A percentile compares a stretch with the other conserved stretches of the same genome.
These are phyloP conservation scores for Boletus tomentosulus DNA, from an alignment of 768 basidiomycete species.

Conservation along the genomic window DNA sequence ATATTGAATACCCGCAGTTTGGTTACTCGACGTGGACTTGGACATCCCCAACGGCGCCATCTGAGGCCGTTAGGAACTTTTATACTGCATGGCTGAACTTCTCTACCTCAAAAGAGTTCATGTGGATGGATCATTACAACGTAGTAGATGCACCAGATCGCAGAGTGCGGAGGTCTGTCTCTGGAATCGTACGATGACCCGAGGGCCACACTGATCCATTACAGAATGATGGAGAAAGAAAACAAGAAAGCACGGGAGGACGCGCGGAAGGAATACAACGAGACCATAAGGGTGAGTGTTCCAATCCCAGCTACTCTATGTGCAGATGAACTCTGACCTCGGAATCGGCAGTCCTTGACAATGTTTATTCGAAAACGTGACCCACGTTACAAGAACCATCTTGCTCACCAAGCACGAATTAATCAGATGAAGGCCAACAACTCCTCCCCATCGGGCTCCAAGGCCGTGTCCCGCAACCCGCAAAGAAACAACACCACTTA, in stretches of 20 bases:
- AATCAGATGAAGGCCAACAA: conserved; percentile 27
- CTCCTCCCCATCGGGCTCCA: conserved; percentile 29
- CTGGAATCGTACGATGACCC: neutral
- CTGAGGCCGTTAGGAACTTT: conserved; percentile 62
- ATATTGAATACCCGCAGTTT: conserved; percentile 71
- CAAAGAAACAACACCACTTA: conserved; percentile 39
- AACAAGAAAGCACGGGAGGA: conserved; percentile 91
- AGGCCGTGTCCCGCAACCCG: conserved; percentile 26
- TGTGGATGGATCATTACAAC: conserved; percentile 86
- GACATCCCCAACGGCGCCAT: conserved; percentile 43
- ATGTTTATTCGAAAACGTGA: conserved; percentile 83
- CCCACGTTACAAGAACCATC: conserved; percentile 73
- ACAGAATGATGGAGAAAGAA: conserved; percentile 89
- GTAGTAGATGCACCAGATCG: conserved; percentile 82
- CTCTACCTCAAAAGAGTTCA: conserved; percentile 80
- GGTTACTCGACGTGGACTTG: conserved; percentile 78
- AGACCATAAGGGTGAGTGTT: conserved; percentile 70
- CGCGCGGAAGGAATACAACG: conserved; percentile 87
- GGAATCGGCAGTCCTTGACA: conserved; percentile 53
- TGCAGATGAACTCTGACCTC: neutral
- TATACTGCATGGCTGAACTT: conserved; percentile 89
- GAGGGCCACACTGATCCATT: neutral
- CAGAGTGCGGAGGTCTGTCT: conserved; percentile 63
- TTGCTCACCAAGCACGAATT: conserved; percentile 44
- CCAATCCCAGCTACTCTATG: neutral